Evolutionary conservation across 352 stramenopile species (phyloP).

Genomic region (Globisporangium paroecandrum): DNA sequence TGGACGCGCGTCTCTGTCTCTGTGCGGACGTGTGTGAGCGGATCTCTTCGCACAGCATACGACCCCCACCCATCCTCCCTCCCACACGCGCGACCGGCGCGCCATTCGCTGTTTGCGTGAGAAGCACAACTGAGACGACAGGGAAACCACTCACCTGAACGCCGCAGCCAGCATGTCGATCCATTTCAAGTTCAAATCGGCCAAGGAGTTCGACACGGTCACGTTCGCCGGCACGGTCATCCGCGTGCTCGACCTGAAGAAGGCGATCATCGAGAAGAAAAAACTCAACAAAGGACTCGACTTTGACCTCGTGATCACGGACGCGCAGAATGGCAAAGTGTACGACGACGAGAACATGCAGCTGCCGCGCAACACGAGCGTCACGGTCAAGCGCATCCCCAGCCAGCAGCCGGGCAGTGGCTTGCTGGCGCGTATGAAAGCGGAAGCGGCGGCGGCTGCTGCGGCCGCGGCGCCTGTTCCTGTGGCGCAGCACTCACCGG

Average conservation of each 20-base stretch:
- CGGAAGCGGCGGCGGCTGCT: conserved; percentile 63
- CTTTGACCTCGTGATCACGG: conserved; percentile 90
- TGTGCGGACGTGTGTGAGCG: background rate
- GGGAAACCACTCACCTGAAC: background rate
- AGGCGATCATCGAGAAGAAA: conserved; percentile 92
- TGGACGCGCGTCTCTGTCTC: background rate
- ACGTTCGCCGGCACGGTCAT: conserved; percentile 84
- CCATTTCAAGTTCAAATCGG: conserved; percentile 91
- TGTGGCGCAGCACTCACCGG: conserved; percentile 32
- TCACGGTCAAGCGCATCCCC: conserved; percentile 90
- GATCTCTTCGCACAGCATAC: background rate
- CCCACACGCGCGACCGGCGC: too few species aligned
- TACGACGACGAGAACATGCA: conserved; percentile 91
- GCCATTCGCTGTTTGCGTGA: background rate
- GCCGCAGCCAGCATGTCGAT: conserved; percentile 90
- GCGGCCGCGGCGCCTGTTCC: conserved; percentile 44
- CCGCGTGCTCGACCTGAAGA: conserved; percentile 89
- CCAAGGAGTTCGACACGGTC: conserved; percentile 88
- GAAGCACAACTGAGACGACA: background rate
- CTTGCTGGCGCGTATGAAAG: conserved; percentile 81
- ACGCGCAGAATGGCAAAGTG: conserved; percentile 89
- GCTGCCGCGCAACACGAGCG: conserved; percentile 88
- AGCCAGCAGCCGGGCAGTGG: conserved; percentile 72
- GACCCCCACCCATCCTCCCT: background rate
- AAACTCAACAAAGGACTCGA: conserved; percentile 90